Evolutionary conservation across 2,329 filamentous ascomycete genomes (phyloP), one percentile per base, ranked within the genome.

Genomic region (Hypoxylon sp.): DNA sequence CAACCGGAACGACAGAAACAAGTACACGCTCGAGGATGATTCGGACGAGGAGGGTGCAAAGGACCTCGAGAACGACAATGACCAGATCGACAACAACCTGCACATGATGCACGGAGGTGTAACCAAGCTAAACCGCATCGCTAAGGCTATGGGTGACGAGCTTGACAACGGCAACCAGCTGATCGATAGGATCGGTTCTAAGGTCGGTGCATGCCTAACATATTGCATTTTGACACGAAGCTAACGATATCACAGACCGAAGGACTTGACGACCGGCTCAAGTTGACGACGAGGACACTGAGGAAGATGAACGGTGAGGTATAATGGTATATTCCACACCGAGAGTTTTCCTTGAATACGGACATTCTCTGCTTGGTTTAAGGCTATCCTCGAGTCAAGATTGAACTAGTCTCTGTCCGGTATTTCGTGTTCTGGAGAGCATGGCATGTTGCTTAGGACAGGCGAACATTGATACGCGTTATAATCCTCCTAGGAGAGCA

Each of bases 11-110:
- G 38, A 41, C 38, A 23, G 38, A 13, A 41, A 41, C 11, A 93
- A 92, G 72, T 95, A 89, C 68, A 88, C 90, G 64, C 88, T 95
- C 63, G 90, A 93, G 67, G 88, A 86, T n/a, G 88, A 91, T 58
- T 69, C 67, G 2, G 69, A 72, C 4, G 72, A 72, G 20, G 69
- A 70, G 33, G 77, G 38, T 21, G 63, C 58, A 13, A 53, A 76
- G 33, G 73, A 77, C 61, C 88, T 91, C 78, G 87, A 91, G 17
- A 73, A 74, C 13, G 76, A 76, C 20, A 73, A 82, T 60, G 85
- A 71, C 6, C 87, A 90, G 70, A 89, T 95, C 58, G 85, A 90
- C 60, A 77, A 80, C 51, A 89, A 89, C 66, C 71, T 88, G 69
- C 82, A 85, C 59, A 85, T 90, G 70, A 88, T 93, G 60, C 83